Percentiles rank a stretch among this genome's conserved stretches.
Conservation (phyloP, 192 early-diverging fungal genomes). For the Podila epicladia region DNA sequence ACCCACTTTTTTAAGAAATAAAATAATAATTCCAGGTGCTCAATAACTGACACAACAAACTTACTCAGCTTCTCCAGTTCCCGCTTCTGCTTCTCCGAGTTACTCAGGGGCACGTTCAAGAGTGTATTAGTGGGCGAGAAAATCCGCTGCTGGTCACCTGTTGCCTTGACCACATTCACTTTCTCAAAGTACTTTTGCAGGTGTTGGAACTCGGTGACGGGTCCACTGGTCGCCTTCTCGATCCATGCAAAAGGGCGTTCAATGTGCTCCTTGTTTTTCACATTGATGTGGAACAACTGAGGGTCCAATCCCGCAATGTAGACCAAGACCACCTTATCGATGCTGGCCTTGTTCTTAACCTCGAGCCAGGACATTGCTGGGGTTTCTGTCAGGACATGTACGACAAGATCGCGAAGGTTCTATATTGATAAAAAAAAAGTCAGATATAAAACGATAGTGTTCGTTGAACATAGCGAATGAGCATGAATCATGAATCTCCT, state of each 20-base stretch:
- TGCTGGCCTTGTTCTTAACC: slow-evolving; percentile 42
- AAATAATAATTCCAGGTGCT: neutral
- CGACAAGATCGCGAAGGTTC: slow-evolving; percentile 56
- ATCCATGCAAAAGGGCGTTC: slow-evolving; percentile 12
- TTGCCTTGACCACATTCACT: slow-evolving; percentile 45
- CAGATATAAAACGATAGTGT: neutral
- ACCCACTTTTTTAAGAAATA: neutral
- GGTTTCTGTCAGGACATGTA: slow-evolving; percentile 55
- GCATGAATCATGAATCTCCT: neutral
- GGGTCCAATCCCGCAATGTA: slow-evolving; percentile 56
- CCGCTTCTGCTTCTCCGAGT: slow-evolving; percentile 41
- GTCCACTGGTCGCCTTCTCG: slow-evolving; percentile 10
- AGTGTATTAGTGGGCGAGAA: slow-evolving; percentile 51
- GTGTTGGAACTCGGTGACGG: slow-evolving; percentile 15
- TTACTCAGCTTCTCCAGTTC: slow-evolving; percentile 40
- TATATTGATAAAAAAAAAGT: neutral
- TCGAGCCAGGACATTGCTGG: slow-evolving; percentile 40
- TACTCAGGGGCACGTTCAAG: slow-evolving; percentile 53
- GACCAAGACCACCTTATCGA: slow-evolving; percentile 53
- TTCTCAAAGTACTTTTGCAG: slow-evolving; percentile 27
- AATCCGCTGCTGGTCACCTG: slow-evolving; percentile 47
- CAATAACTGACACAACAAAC: neutral
- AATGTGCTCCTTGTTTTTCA: slow-evolving; percentile 29
- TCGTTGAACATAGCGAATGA: neutral
- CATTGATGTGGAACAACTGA: slow-evolving; percentile 41